Evolutionary conservation across 2,329 filamentous ascomycete species (phyloP), one percentile per base, ranked within the genome.

Genomic region (Epichloe scottii): DNA sequence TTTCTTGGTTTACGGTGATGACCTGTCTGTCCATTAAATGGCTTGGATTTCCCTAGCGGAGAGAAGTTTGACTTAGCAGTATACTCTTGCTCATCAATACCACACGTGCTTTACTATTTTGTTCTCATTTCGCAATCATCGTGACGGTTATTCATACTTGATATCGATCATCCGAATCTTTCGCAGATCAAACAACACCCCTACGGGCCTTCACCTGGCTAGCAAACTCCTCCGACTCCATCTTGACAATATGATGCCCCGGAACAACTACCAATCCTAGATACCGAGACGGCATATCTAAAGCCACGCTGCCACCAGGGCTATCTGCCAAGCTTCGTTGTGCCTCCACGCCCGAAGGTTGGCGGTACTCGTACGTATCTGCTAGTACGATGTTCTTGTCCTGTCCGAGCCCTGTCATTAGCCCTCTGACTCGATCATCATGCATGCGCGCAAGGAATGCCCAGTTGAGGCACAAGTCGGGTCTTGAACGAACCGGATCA

Each of bases 231-330:
- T 97, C 89, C 45, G 93, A 74, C 66, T 96, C 90, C 60, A 98
- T 89, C 71, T 85, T 91, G 53, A 77, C 81, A 58, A 98, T 87
- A 64, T 95, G 81, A 58, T 85, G 74, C 0, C 91, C 90, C 0
- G 93, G 93, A 4, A 98, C 81, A 23, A 96, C 90, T 3, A 98
- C 82, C 26, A 97, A 70, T 0, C 93, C 93, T 21, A 98, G 79
- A 63, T 89, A 95, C 50, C 93, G 81, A 58, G 86, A 89, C 26
- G 81, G 85, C 82, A 95, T 87, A 59, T 89, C 79, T 50, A 87
- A 68, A 55, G 76, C 78, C 51, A 85, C 62, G 14, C 68, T 72
- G 21, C 65, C 67, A 3, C 71, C 69, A 2, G 60, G 59, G 14
- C 62, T 61, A n/a, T 60, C 57, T 45, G 17, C 57, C 57, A 17